Percentiles rank a stretch among this genome's conserved stretches.
Evolutionary conservation across 2,329 filamentous ascomycete genomes (phyloP).

Genomic region (Epichloe uncinata): DNA sequence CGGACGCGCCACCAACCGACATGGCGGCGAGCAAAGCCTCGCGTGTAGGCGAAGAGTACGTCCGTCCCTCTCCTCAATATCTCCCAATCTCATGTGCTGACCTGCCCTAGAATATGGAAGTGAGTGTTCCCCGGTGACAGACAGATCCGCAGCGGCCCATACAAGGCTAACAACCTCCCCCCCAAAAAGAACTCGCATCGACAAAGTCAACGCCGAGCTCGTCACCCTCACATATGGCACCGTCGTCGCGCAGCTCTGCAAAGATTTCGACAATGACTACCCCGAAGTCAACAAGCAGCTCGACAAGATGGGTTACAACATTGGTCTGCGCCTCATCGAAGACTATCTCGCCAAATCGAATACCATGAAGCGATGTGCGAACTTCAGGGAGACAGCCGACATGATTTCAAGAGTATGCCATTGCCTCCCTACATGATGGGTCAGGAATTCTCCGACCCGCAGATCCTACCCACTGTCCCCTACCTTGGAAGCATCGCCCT

Average conservation of each 20-base stretch:
- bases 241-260: slow-evolving; percentile 90
- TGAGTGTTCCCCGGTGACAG: slow-evolving; percentile 33
- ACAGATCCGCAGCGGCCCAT: background rate
- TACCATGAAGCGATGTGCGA: slow-evolving; percentile 74
- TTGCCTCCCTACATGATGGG: no score
- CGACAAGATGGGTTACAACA: slow-evolving; percentile 99
- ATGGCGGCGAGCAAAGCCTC: slow-evolving; percentile 50
- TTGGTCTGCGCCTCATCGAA: slow-evolving; percentile 87
- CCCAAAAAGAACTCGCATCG: slow-evolving; percentile 87
- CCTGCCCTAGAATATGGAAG: slow-evolving; percentile 73
- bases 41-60: slow-evolving; percentile 49
- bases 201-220: slow-evolving; percentile 96
- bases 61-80: slow-evolving; percentile 8
- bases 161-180: slow-evolving; percentile 17
- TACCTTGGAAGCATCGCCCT: background rate
- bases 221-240: slow-evolving; percentile 97
- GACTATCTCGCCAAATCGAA: slow-evolving; percentile 96
- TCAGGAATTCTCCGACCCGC: no score
- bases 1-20: background rate
- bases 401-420: slow-evolving; percentile 73
- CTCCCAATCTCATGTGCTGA: slow-evolving; percentile 11
- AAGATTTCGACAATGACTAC: slow-evolving; percentile 92
- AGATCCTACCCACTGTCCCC: background rate
- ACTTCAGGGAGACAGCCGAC: slow-evolving; percentile 92
- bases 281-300: slow-evolving; percentile 93